Evolutionary conservation across 1,284 basidiomycete genomes (phyloP).

Genomic region (Clitocybe nebularis): DNA sequence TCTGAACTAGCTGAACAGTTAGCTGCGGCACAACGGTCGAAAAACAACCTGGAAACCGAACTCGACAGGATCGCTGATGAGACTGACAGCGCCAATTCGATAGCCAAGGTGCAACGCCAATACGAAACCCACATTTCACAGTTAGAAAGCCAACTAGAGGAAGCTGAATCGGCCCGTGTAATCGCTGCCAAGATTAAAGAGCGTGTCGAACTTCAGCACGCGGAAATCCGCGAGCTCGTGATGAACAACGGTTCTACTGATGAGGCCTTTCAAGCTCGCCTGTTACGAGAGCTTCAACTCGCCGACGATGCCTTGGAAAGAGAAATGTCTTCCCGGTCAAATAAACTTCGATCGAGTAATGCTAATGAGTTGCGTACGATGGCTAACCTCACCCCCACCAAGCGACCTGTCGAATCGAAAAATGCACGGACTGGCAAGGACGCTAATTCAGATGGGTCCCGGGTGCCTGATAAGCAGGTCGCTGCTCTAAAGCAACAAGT

Average conservation of each 20-base stretch:
- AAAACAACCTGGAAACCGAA: conserved; percentile 66
- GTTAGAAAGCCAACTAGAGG: conserved; percentile 62
- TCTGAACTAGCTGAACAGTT: conserved; percentile 53
- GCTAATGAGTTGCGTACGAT: conserved; percentile 29
- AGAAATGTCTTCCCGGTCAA: conserved; percentile 42
- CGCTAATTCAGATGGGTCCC: conserved; percentile 33
- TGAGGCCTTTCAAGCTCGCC: conserved; percentile 56
- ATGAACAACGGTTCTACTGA: conserved; percentile 56
- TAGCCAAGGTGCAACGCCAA: conserved; percentile 59
- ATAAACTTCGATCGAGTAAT: conserved; percentile 23
- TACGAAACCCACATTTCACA: conserved; percentile 64
- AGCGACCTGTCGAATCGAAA: conserved; percentile 24
- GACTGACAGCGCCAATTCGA: conserved; percentile 48
- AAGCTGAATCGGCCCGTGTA: conserved; percentile 46
- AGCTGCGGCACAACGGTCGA: conserved; percentile 51
- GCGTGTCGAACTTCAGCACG: conserved; percentile 64
- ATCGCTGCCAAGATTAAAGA: conserved; percentile 56
- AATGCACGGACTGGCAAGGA: conserved; percentile 29
- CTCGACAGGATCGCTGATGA: conserved; percentile 65
- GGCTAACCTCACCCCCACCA: conserved; percentile 42
- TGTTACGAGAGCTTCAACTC: conserved; percentile 66
- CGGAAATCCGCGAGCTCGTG: conserved; percentile 64
- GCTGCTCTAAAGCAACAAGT: conserved; percentile 61
- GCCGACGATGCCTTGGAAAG: conserved; percentile 61
- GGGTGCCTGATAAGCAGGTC: conserved; percentile 46